phyloP scores from a whole-genome alignment of 2,329 filamentous ascomycete genomes.

The Botrytis squamosa region DNA sequence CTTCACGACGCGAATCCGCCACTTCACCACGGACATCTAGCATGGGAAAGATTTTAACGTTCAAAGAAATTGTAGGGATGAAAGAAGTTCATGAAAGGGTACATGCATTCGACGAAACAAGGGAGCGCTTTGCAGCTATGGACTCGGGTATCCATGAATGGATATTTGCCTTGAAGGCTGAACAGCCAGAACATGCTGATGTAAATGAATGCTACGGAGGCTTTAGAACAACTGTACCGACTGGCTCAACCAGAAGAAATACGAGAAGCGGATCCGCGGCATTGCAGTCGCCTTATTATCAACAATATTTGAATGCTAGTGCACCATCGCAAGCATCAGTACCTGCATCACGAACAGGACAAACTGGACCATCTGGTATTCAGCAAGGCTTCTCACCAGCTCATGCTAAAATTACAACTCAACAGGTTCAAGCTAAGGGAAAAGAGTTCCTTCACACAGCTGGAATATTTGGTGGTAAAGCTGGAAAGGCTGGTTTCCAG shows the following conservation, averaged over 20 bases:
- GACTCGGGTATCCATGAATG: constrained; percentile 71
- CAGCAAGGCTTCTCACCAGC: constrained; percentile 34
- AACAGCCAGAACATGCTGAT: constrained; percentile 51
- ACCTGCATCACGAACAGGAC: constrained; percentile 25
- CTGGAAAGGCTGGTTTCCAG: constrained; percentile 61
- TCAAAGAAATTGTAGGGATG: constrained; percentile 76
- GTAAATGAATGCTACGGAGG: constrained; percentile 31
- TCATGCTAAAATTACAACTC: constrained; percentile 34
- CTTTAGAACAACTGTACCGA: constrained; percentile 25
- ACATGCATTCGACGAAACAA: constrained; percentile 68
- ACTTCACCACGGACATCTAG: constrained; percentile 15
- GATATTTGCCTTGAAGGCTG: constrained; percentile 48
- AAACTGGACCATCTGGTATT: constrained; percentile 27
- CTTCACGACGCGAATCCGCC: constrained; percentile 26
- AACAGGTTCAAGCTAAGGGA: constrained; percentile 61
- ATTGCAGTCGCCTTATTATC: constrained; percentile 52
- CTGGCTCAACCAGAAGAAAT: constrained; percentile 29
- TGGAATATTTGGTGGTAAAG: constrained; percentile 66
- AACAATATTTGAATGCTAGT: constrained; percentile 56
- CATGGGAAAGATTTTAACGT: constrained; percentile 40
- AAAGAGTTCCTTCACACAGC: constrained; percentile 87
- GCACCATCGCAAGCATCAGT: constrained; percentile 34
- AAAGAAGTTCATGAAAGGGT: constrained; percentile 67
- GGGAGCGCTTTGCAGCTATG: constrained; percentile 66
- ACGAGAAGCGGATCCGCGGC: constrained; percentile 26